Evolutionary conservation across 2,329 filamentous ascomycete genomes (phyloP).

Genomic region (Aspergillus transmontanensis): DNA sequence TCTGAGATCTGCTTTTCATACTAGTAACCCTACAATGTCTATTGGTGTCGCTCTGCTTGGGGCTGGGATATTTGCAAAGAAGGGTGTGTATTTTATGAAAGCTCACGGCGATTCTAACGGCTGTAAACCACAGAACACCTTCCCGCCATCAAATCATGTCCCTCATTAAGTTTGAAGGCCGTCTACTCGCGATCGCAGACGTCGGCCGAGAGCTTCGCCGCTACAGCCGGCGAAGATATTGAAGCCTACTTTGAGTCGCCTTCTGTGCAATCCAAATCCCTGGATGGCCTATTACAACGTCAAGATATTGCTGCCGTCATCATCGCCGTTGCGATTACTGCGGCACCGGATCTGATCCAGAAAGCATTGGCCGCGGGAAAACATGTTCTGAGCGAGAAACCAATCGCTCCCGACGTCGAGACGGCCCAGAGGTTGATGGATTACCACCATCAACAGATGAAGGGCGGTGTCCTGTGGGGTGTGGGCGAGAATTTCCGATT

Average conservation of each 20-base stretch:
- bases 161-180: not conserved
- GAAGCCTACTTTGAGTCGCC: not conserved
- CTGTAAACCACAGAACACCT: not conserved
- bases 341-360: not conserved
- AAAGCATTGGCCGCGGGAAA: slow-evolving; percentile 36
- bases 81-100: not conserved
- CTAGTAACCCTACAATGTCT: not conserved
- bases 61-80: not conserved
- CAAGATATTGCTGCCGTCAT: not conserved
- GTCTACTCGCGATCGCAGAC: slow-evolving; percentile 3
- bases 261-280: not conserved
- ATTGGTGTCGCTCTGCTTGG: not conserved
- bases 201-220: not conserved
- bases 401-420: slow-evolving; percentile 47
- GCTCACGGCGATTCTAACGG: not conserved
- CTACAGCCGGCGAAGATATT: not conserved
- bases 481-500: slow-evolving; percentile 13
- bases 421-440: not conserved
- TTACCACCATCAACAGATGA: not conserved
- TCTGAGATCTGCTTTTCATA: too few species aligned
- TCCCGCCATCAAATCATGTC: not conserved
- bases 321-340: slow-evolving; percentile 2
- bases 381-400: slow-evolving; percentile 59
- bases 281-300: not conserved
- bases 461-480: not conserved